Evolutionary conservation across 2,329 filamentous ascomycete species (phyloP), one percentile per base, ranked within the genome.

Genomic region (Penicillium sp.): DNA sequence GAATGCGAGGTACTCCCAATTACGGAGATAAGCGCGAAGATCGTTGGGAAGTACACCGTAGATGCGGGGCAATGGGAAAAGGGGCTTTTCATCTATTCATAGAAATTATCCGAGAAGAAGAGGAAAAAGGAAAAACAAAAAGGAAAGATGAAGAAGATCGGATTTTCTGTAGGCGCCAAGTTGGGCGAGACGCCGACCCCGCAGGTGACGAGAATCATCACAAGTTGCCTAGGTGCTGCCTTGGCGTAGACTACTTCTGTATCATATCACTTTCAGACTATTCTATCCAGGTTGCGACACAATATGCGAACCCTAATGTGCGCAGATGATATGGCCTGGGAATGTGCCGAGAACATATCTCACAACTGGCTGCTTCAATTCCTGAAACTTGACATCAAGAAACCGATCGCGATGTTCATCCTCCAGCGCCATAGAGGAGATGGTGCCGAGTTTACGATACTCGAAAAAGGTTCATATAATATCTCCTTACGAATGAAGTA

Each of bases 171-270:
- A 56, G 44, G 42, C 55, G 55, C 55, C 51, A 40, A 53, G 53
- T 43, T 21, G 19, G 19, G 19, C 54, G 54, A 57, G 45, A 52
- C 54, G 54, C 54, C 44, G 46, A 55, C 55, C 55, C 55, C 55
- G 55, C 55, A 57, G 53, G 55, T 57, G 55, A 57, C 32, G 51
- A 54, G 48, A 43, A 31, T 44, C 33, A 42, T 54, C 52, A 54
- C 52, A 52, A 35, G 42, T 43, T 48, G 43, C 17, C 17, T 17
- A 17, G 17, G 17, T 17, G 17, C 35, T 48, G 47, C 38, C 48
- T 49, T 49, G 33, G 21, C 41, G 12, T 34, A 17, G 21, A 21
- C 21, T 17, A 19, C 17, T 17, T 17, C 17, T 17, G 17, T 17
- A 17, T 17, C 17, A 17, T 17, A 17, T 17, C 17, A 17, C 17